These are phyloP conservation scores for Penicillium parvum DNA, from an alignment of 495 filamentous ascomycete species.

Conservation along the genomic window DNA sequence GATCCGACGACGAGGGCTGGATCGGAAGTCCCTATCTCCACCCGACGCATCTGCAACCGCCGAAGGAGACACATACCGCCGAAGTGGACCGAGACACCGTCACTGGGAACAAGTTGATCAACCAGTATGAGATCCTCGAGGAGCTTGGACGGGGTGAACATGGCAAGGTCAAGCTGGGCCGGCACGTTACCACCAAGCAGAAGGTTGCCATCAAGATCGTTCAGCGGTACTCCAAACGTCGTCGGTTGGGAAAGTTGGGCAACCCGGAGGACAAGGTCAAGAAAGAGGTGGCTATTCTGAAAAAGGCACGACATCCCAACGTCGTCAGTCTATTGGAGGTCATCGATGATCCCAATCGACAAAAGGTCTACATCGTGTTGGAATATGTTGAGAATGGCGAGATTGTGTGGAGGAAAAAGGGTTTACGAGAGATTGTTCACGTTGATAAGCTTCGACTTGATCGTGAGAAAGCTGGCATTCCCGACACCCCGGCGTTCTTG, in stretches of 20 bases:
- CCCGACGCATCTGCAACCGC: conserved; percentile 58
- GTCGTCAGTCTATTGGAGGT: conserved; percentile 93
- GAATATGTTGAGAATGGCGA: conserved; percentile 93
- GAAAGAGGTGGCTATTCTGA: conserved; percentile 94
- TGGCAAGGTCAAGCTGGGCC: conserved; percentile 93
- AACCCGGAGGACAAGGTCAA: conserved; percentile 90
- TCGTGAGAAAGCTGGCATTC: conserved; percentile 59
- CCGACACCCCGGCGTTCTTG: conserved; percentile 45
- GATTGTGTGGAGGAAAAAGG: conserved; percentile 86
- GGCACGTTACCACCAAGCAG: conserved; percentile 70
- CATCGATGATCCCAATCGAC: conserved; percentile 90
- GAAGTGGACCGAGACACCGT: conserved; percentile 81
- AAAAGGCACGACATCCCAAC: conserved; percentile 94
- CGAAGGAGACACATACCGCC: conserved; percentile 75
- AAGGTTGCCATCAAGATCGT: conserved; percentile 98
- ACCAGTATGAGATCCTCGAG: conserved; percentile 93
- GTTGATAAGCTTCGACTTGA: conserved; percentile 78
- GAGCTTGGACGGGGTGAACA: conserved; percentile 94
- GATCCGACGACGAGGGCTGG: conserved; percentile 44
- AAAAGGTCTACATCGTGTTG: conserved; percentile 97
- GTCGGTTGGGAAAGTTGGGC: conserved; percentile 73
- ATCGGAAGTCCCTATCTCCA: conserved; percentile 58
- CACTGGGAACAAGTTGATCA: conserved; percentile 92
- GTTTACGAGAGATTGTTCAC: conserved; percentile 68
- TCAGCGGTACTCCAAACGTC: conserved; percentile 86